A percentile compares a stretch with the other conserved stretches of the same genome.
Evolutionary conservation across 23 red algal species (phyloP).

Genomic region (Agarophyton chilense): DNA sequence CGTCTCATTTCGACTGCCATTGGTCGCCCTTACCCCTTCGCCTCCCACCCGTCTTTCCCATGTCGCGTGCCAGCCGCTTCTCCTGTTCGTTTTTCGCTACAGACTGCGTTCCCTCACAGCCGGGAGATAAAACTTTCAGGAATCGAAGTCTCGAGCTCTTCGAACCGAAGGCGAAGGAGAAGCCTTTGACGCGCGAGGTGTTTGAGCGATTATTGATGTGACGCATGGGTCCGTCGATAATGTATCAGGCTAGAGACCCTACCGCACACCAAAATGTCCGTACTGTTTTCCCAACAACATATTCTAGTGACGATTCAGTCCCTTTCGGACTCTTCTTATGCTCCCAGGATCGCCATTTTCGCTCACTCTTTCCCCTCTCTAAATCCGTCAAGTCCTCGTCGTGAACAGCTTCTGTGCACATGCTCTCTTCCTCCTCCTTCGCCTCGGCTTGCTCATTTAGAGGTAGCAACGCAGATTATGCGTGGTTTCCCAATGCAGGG

Average conservation of each 20-base stretch:
- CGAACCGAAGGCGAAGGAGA: not conserved
- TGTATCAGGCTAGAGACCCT: not conserved
- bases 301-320: not conserved
- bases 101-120: not conserved
- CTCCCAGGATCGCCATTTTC: not conserved
- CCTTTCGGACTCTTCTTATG: not conserved
- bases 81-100: not conserved
- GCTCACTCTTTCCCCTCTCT: not conserved
- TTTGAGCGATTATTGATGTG: not conserved
- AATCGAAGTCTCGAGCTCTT: conserved; percentile 6
- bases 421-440: not conserved
- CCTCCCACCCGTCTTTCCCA: not conserved
- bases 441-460: not conserved
- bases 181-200: not conserved
- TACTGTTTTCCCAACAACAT: conserved; percentile 1
- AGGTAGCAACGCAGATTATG: not conserved
- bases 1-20: not conserved
- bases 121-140: not conserved
- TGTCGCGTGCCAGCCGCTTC: not conserved
- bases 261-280: not conserved
- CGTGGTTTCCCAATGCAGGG: not conserved
- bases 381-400: not conserved
- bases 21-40: not conserved
- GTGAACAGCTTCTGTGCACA: not conserved
- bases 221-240: conserved; percentile 7